These are phyloP conservation scores for Nicotiana tomentosiformis DNA, from an alignment of 257 asterid genomes.

Conservation along the genomic window DNA sequence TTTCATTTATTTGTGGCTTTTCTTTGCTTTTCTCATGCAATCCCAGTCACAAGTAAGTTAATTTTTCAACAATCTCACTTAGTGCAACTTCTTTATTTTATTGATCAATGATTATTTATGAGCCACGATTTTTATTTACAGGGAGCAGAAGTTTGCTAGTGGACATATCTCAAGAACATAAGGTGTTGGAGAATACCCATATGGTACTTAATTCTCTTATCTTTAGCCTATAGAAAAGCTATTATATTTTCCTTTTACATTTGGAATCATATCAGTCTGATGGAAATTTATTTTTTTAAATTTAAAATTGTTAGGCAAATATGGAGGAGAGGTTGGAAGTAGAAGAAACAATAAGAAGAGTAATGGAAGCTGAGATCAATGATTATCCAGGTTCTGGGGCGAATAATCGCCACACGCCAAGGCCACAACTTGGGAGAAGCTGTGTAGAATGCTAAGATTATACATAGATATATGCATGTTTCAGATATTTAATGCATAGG, in stretches of 20 bases:
- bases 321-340: constrained; percentile 9
- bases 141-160: constrained; percentile 36
- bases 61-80: neutral
- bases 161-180: constrained; percentile 15
- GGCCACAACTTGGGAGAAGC: constrained; percentile 34
- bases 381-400: constrained; percentile 78
- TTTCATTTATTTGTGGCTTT: constrained; percentile 28
- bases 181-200: constrained; percentile 11
- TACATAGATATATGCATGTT: neutral
- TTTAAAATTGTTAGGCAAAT: constrained; percentile 21
- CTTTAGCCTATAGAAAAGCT: neutral
- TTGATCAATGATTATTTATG: neutral
- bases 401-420: constrained; percentile 63
- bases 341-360: constrained; percentile 16
- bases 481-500: neutral
- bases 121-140: constrained; percentile 12
- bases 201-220: constrained; percentile 24
- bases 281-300: neutral
- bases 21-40: constrained; percentile 32
- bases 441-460: constrained; percentile 32
- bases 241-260: neutral
- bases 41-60: constrained; percentile 49
- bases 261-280: neutral
- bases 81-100: neutral
- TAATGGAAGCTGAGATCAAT: constrained; percentile 34